Percentiles rank a stretch among this genome's conserved stretches.
Evolutionary conservation across 345 rosid genomes (phyloP).

Genomic region (Arabis alpina): DNA sequence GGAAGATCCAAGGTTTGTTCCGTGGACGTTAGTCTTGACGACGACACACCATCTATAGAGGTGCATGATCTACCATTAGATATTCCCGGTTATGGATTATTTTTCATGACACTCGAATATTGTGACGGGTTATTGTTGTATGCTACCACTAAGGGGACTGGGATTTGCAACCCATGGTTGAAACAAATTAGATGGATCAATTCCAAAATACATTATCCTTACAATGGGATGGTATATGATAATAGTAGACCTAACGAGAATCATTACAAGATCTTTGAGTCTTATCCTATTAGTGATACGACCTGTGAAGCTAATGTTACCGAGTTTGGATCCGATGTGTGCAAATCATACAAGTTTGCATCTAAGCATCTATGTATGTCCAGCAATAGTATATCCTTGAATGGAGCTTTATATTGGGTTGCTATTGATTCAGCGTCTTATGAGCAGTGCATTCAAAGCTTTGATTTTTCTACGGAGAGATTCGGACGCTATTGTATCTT

Average conservation of each 20-base stretch:
- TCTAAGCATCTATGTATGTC: no score
- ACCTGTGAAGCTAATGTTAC: background rate
- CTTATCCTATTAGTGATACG: no score
- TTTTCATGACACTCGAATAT: background rate
- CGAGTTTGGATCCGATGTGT: background rate
- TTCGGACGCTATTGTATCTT: background rate
- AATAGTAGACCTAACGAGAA: background rate
- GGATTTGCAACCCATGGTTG: conserved; percentile 20
- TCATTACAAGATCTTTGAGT: background rate
- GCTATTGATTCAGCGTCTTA: background rate
- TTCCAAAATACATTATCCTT: background rate
- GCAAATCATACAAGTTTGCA: background rate
- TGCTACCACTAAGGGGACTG: background rate
- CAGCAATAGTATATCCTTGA: background rate
- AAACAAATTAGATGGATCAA: conserved; percentile 9
- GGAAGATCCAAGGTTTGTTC: background rate
- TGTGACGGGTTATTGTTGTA: conserved; percentile 15
- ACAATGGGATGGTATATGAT: conserved; percentile 1
- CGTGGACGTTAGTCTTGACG: background rate
- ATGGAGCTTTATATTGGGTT: background rate
- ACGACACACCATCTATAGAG: background rate
- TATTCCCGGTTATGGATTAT: background rate
- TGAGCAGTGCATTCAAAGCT: background rate
- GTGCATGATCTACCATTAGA: background rate
- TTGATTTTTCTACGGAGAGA: background rate